Percentiles rank a stretch among this genome's conserved stretches.
Conservation (phyloP, 2,329 filamentous ascomycete species). For the Teratosphaeria zuluensis region DNA sequence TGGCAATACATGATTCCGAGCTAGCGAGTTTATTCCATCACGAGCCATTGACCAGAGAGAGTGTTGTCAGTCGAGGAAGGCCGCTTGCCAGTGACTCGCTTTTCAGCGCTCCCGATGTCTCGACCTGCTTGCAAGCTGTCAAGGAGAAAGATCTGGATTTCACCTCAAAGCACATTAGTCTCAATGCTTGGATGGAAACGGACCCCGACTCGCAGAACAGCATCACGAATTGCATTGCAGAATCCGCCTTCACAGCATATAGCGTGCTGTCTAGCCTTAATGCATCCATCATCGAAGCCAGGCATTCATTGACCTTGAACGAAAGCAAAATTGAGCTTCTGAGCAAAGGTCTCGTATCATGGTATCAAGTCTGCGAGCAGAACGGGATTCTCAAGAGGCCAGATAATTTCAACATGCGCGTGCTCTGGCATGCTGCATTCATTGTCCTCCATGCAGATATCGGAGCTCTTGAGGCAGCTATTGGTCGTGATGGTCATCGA, state of each 20-base stretch:
- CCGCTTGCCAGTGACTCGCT: neutral
- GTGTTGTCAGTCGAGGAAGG: neutral
- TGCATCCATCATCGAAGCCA: neutral
- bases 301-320: neutral
- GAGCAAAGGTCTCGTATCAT: neutral
- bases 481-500: neutral
- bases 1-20: neutral
- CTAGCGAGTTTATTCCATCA: neutral
- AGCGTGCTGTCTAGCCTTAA: neutral
- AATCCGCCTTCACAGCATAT: neutral
- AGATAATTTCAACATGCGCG: neutral
- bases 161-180: neutral
- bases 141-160: neutral
- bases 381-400: neutral
- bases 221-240: neutral
- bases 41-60: neutral
- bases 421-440: neutral
- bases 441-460: neutral
- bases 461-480: neutral
- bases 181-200: neutral
- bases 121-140: neutral
- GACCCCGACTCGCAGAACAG: neutral
- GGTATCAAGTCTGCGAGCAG: neutral
- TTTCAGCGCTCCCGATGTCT: neutral
- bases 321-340: neutral